Percentiles rank a stretch among this genome's conserved stretches.
Evolutionary conservation across 495 filamentous ascomycete species (phyloP).

Genomic region (Bacidia gigantensis): DNA sequence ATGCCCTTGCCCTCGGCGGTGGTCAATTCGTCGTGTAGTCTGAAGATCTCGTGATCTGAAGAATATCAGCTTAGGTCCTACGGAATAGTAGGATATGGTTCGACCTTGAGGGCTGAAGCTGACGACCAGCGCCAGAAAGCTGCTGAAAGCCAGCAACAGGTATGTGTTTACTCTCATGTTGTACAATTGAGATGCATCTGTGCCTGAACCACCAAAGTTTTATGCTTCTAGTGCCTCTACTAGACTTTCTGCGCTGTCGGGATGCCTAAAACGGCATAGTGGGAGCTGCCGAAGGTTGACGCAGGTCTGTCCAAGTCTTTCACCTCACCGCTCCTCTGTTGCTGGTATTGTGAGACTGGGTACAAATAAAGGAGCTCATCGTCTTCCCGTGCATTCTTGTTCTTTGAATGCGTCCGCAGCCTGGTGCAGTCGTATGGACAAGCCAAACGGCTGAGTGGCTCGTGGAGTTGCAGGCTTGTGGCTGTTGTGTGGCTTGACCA

Average conservation of each 20-base stretch:
- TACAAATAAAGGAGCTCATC: not conserved
- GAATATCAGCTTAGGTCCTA: not conserved
- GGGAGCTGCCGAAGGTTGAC: not conserved
- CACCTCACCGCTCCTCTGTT: not conserved
- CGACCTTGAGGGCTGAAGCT: slow-evolving; percentile 6
- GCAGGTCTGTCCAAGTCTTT: not conserved
- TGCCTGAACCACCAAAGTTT: not conserved
- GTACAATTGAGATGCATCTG: slow-evolving; percentile 4
- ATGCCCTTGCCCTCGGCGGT: slow-evolving; percentile 61
- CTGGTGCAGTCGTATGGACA: no score
- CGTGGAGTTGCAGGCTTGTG: not conserved
- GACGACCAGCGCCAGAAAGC: slow-evolving; percentile 5
- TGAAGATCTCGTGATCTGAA: slow-evolving; percentile 93
- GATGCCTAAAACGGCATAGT: not conserved
- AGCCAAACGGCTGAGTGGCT: no score
- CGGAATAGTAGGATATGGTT: not conserved
- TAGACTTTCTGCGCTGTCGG: not conserved
- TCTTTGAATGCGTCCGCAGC: no score
- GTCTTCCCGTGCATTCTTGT: not conserved
- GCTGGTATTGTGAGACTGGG: no score
- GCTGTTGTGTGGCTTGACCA: not conserved
- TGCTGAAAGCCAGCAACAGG: slow-evolving; percentile 2
- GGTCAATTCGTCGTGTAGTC: slow-evolving; percentile 72
- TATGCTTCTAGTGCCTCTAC: not conserved
- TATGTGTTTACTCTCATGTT: slow-evolving; percentile 8